Conservation (phyloP, 108 stramenopile species). For the Cyclotella atomus region DNA sequence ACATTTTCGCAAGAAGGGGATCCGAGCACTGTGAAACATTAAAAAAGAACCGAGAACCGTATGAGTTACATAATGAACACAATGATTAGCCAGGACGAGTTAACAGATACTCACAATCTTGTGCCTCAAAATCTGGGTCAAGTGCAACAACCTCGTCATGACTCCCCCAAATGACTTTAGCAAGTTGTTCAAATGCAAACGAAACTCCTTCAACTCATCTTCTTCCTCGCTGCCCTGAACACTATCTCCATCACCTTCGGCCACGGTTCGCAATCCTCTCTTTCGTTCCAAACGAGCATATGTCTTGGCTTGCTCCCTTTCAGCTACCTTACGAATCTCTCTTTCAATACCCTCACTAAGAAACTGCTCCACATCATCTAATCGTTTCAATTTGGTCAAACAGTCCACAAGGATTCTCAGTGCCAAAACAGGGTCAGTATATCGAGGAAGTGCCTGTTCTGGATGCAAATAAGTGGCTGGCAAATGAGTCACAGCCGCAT, state of each 20-base stretch:
- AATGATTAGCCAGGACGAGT: no score
- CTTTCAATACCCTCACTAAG: conserved; percentile 59
- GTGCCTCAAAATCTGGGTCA: conserved; percentile 86
- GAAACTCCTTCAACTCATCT: conserved; percentile 72
- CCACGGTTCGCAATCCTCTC: conserved; percentile 23
- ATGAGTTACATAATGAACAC: no score
- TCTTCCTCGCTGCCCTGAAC: conserved; percentile 10
- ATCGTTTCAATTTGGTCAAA: conserved; percentile 64
- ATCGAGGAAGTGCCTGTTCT: conserved; percentile 56
- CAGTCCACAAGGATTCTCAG: conserved; percentile 85
- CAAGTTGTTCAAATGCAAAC: conserved; percentile 70
- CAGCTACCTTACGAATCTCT: conserved; percentile 68
- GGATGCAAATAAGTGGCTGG: conserved; percentile 42
- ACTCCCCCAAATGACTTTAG: conserved; percentile 83
- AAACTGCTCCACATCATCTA: conserved; percentile 85
- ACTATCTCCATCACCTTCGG: conserved; percentile 8
- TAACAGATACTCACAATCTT: no score
- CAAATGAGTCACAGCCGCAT: conserved; percentile 22
- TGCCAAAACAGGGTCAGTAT: conserved; percentile 73
- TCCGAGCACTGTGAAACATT: no score
- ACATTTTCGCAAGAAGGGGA: conserved; percentile 34
- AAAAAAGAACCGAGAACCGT: no score
- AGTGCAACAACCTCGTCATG: conserved; percentile 74
- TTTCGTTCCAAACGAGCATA: conserved; percentile 68
- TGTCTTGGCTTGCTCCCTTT: conserved; percentile 80